These are phyloP conservation scores for Aureobasidium lini DNA, from an alignment of 2,329 filamentous ascomycete genomes.

Conservation along the genomic window DNA sequence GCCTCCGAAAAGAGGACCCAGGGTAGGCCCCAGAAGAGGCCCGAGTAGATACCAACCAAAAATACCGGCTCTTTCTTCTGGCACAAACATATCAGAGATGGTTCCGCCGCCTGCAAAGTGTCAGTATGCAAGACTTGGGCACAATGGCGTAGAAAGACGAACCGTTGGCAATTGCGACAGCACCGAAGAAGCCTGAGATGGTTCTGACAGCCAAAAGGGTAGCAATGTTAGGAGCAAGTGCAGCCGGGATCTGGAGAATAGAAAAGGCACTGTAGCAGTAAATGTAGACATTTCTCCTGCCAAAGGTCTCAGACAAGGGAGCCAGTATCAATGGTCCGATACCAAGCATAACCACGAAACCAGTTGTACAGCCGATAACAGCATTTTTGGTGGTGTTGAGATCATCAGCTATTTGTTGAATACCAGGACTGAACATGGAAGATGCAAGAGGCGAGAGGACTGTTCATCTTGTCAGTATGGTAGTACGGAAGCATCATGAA, in stretches of 20 bases:
- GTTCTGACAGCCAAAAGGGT: conserved; percentile 39
- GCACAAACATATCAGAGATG: conserved; percentile 40
- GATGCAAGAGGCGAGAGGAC: conserved; percentile 41
- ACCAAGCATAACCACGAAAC: conserved; percentile 44
- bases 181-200: conserved; percentile 43
- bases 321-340: conserved; percentile 41
- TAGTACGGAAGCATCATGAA: not conserved
- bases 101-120: not conserved
- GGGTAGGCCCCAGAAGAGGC: conserved; percentile 35
- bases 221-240: conserved; percentile 40
- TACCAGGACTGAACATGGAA: conserved; percentile 47
- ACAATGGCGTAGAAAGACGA: not conserved
- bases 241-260: conserved; percentile 41
- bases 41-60: conserved; percentile 41
- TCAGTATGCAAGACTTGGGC: not conserved
- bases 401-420: conserved; percentile 42
- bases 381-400: conserved; percentile 34
- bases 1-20: conserved; percentile 38
- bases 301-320: conserved; percentile 41
- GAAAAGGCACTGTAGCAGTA: conserved; percentile 39
- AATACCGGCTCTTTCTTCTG: conserved; percentile 38
- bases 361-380: conserved; percentile 44
- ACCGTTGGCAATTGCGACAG: conserved; percentile 44
- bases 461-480: conserved; percentile 15
- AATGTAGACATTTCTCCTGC: conserved; percentile 38